Conservation (phyloP, 2,329 filamentous ascomycete species). For the Pezicula carpinea region DNA sequence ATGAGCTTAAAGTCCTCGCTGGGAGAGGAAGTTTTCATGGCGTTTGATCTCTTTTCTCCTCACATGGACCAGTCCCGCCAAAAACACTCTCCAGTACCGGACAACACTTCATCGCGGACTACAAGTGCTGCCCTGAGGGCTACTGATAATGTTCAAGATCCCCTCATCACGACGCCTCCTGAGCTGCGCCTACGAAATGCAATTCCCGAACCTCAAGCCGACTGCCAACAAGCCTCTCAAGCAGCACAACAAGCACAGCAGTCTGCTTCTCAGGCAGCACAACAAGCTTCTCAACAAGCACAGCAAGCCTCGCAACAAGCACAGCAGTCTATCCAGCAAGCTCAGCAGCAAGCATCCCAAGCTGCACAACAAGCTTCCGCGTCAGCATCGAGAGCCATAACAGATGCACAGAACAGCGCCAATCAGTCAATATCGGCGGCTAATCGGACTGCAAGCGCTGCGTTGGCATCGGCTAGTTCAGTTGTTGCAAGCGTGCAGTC, state of each 20-base stretch:
- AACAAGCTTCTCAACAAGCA: background rate
- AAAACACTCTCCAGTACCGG: no score
- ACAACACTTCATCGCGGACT: no score
- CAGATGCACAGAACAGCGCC: background rate
- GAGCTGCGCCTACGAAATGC: conserved; percentile 1
- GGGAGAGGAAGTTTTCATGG: no score
- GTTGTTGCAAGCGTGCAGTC: background rate
- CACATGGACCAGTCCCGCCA: no score
- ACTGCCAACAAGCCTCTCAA: background rate
- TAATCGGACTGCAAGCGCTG: background rate
- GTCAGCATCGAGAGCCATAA: background rate
- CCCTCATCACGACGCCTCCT: background rate
- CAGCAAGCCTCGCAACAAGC: background rate
- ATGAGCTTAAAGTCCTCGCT: no score
- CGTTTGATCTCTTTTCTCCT: no score
- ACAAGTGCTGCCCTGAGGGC: background rate
- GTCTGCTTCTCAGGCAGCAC: background rate
- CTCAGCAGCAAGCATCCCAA: background rate
- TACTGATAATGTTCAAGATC: background rate
- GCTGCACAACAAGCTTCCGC: background rate
- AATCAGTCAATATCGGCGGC: background rate
- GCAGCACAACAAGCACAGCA: background rate
- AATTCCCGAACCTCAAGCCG: background rate
- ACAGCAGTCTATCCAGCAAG: background rate
- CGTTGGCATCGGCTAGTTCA: background rate